Conservation (phyloP, 768 basidiomycete species). For the Amylocystis lapponica region DNA sequence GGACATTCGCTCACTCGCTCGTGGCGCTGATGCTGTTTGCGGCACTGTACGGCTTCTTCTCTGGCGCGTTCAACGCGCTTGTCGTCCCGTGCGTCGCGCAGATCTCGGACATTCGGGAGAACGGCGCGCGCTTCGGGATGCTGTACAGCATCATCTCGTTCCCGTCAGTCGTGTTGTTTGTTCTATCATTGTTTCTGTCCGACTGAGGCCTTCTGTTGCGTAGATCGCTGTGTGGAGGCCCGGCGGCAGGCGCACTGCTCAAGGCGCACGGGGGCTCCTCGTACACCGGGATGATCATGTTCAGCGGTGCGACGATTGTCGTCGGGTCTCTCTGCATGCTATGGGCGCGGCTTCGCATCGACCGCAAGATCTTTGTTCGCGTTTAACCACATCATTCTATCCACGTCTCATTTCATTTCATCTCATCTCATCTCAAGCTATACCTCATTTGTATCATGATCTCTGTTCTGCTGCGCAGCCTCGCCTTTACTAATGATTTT, state of each 20-base stretch:
- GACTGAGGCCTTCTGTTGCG: too few relatives aligned
- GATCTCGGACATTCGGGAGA: slow-evolving; percentile 51
- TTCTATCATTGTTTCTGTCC: too few relatives aligned
- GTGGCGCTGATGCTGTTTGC: slow-evolving; percentile 45
- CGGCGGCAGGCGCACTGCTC: slow-evolving; percentile 56
- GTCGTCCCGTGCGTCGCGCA: slow-evolving; percentile 64
- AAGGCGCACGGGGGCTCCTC: slow-evolving; percentile 42
- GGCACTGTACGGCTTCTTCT: slow-evolving; percentile 54
- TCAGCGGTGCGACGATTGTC: slow-evolving; percentile 55
- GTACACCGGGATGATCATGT: slow-evolving; percentile 45
- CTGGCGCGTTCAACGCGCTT: slow-evolving; percentile 64
- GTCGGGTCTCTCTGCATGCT: slow-evolving; percentile 55
- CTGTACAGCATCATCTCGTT: slow-evolving; percentile 62
- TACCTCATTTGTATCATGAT: too few relatives aligned
- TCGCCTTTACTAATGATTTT: too few relatives aligned
- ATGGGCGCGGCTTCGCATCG: slow-evolving; percentile 25
- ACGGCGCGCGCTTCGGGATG: slow-evolving; percentile 59
- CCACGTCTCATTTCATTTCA: slow-evolving; percentile 4
- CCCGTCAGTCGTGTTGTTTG: slow-evolving; percentile 48
- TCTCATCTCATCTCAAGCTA: too few relatives aligned
- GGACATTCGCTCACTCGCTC: slow-evolving; percentile 43
- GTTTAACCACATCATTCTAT: neutral
- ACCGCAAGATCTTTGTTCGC: too few relatives aligned
- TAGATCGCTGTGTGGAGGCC: slow-evolving; percentile 61
- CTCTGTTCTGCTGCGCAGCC: too few relatives aligned